A percentile compares a stretch with the other conserved stretches of the same genome.
These are phyloP conservation scores for Komagataella mondaviorum DNA, from an alignment of 805 yeast species.

Conservation along the genomic window DNA sequence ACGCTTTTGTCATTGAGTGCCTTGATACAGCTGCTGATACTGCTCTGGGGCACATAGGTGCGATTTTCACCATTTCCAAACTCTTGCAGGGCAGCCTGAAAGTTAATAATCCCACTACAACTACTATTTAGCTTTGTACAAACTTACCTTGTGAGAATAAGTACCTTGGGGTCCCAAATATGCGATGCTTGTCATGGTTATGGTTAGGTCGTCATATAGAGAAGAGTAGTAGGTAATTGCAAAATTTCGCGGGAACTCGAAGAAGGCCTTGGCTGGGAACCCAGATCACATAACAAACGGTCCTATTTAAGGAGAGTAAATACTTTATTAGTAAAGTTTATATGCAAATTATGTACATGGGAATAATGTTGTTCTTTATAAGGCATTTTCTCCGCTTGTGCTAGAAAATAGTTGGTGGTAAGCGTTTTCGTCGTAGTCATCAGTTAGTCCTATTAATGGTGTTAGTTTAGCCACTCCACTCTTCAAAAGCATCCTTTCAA, in stretches of 20 bases:
- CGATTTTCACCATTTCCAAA: constrained; percentile 13
- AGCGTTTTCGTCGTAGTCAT: not conserved
- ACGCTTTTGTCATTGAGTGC: constrained; percentile 28
- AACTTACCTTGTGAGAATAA: constrained; percentile 71
- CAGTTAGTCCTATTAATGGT: not conserved
- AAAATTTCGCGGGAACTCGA: not conserved
- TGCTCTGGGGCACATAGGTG: constrained; percentile 21
- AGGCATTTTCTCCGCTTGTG: not conserved
- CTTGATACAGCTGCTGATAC: constrained; percentile 52
- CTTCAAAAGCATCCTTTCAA: constrained; percentile 14
- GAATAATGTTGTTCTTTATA: not conserved
- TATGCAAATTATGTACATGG: not conserved
- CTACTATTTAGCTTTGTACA: too few relatives aligned
- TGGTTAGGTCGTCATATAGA: not conserved
- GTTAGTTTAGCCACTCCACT: constrained; percentile 1
- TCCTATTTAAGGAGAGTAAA: not conserved
- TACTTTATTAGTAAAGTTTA: not conserved
- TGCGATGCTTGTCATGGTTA: constrained; percentile 31
- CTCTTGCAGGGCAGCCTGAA: constrained; percentile 34
- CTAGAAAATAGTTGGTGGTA: not conserved
- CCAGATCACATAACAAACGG: not conserved
- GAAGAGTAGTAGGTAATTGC: not conserved
- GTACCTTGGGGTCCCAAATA: constrained; percentile 89
- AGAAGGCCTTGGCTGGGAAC: not conserved
- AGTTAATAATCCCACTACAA: not conserved